Conservation (phyloP, 371 early-diverging fungal species). For the Saksenaea vasiformis region DNA sequence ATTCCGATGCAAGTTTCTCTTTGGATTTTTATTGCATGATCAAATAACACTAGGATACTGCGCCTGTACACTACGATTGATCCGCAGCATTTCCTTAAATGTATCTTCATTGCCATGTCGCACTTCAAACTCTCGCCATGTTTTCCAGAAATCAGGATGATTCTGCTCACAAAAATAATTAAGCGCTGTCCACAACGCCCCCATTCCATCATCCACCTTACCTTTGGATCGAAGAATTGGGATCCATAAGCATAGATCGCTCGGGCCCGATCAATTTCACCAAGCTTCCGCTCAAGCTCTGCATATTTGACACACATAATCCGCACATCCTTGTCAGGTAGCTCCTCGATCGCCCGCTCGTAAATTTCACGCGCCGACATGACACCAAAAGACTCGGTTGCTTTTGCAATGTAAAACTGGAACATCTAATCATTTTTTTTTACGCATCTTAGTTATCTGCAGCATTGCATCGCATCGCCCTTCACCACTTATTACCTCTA, state of each 20-base stretch:
- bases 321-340: slow-evolving; percentile 84
- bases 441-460: background rate
- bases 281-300: slow-evolving; percentile 85
- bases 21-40: slow-evolving; percentile 3
- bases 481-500: slow-evolving; percentile 46
- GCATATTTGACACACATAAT: slow-evolving; percentile 85
- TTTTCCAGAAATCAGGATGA: slow-evolving; percentile 80
- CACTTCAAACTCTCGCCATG: slow-evolving; percentile 97
- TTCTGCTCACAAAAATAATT: slow-evolving; percentile 35
- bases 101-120: slow-evolving; percentile 97
- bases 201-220: slow-evolving; percentile 24
- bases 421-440: slow-evolving; percentile 58
- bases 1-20: background rate
- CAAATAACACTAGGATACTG: slow-evolving; percentile 39
- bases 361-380: slow-evolving; percentile 90
- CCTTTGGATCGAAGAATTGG: slow-evolving; percentile 89
- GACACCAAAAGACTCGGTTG: slow-evolving; percentile 84
- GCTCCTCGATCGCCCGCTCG: slow-evolving; percentile 83
- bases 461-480: background rate
- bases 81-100: slow-evolving; percentile 96
- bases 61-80: slow-evolving; percentile 78
- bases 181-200: too few species aligned
- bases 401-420: slow-evolving; percentile 89
- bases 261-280: slow-evolving; percentile 96
- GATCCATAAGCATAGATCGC: slow-evolving; percentile 88